Evolutionary conservation across 1,284 basidiomycete species (phyloP), one percentile per base, ranked within the genome.

Genomic region (Rhizoctonia solani): DNA sequence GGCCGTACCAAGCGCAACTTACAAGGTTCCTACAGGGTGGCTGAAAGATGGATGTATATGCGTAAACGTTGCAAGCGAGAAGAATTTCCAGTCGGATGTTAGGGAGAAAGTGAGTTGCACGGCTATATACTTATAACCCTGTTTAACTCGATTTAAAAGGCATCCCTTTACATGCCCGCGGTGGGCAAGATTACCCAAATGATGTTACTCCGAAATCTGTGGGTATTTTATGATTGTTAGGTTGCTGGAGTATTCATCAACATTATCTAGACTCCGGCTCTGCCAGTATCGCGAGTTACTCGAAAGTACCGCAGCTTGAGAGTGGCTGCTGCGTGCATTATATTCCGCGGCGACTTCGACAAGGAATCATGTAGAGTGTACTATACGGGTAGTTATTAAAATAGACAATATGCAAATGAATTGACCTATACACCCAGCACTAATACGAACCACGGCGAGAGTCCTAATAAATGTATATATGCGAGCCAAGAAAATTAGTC

Each of bases 151-250:
- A 19, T 69, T 46, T 72, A 72, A 63, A 54, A 95, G 92, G 93
- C 93, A 11, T 93, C 93, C 3, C 81, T 98, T 72, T 96, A 96
- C 76, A 83, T 96, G 70, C 95, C 95, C 14, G 89, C 93, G 2
- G 93, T 99, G 29, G 96, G 96, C 44, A 97, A 97, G 80, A 92
- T 96, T 70, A 99, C 96, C 1, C 97, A 98, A 72, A 83, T 95
- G 74, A 97, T 99, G 93, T 83, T 99, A 34, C 85, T 98, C 76
- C 85, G 96, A 66, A 99, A 98, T 77, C 76, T 99, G 88, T 92
- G 74, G 75, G 19, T 29, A 9, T 21, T 46, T 9, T 11, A 6
- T 42, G n/a, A 11, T 19, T 39, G 32, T 5, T 34, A 21, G 29
- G 29, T 27, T 27, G 21, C 46, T 29, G 16, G 37, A 55, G 13